Evolutionary conservation across 768 basidiomycete species (phyloP), one percentile per base, ranked within the genome.

Genomic region (Naganishia onofrii): DNA sequence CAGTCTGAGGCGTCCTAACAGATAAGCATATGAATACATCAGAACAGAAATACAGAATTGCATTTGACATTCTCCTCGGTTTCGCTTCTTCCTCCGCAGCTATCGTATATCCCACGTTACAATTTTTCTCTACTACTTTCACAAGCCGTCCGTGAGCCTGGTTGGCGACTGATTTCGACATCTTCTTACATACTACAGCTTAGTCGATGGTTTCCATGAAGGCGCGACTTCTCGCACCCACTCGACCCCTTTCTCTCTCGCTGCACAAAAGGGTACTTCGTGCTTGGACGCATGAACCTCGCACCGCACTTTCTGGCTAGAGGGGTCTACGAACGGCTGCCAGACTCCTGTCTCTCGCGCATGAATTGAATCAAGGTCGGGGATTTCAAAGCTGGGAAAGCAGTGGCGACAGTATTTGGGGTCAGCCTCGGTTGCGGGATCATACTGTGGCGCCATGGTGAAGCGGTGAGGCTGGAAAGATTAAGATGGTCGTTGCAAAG

Each of bases 341-440:
- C 44, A 68, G 12, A 57, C 15, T 2, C 68, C 68, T 4, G 68
- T 63, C 19, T 44, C 28, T 12, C 68, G 68, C 21, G 68, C 68
- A n/a, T 63, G 19, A 23, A 44, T 29, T 10, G 68, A 31, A 32
- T 69, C 68, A n/a, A 69, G 21, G 57, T 51, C 13, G 28, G 56
- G 56, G 21, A 69, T 69, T n/a, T 69, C 68, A 34, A 69, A 69
- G 19, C 34, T 51, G 36, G 68, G 56, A 46, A 48, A 69, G 32
- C 68, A 69, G 46, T 21, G 8, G 44, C 57, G 55, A 57, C 68
- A 69, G 57, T 60, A 69, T 12, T 36, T 69, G 2, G 68, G 68
- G 46, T 69, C 68, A 21, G 34, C 42, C 4, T 46, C 44, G 13
- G 4, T 21, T 3, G 48, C 7, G 6, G 21, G n/a, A 6, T 51